Evolutionary conservation across 805 yeast species (phyloP), one percentile per base, ranked within the genome.

Genomic region (Nakazawaea peltata): DNA sequence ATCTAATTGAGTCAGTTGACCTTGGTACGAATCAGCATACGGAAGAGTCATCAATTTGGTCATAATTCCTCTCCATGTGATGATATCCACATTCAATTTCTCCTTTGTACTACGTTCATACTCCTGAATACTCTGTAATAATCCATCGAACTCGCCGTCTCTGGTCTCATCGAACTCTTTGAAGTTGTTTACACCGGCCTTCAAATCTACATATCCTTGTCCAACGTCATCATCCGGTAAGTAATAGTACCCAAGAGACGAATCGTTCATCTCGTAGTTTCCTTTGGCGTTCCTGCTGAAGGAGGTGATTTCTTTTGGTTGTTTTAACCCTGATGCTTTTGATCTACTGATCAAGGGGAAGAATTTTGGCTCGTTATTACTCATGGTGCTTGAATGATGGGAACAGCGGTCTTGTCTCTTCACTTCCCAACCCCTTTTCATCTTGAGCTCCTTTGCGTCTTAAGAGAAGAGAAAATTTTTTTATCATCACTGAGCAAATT

Each of bases 41-140:
- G 90, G 85, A 17, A 84, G 59, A 5, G 79, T 66, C 57, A 92
- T 60, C 25, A 90, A 57, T 39, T 74, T 71, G 22, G 87, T 77
- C 77, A 90, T 74, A 24, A 85, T 57, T 1, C 97, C 97, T 46
- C 97, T 67, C 71, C 84, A 86, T 0, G 95, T 77, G 16, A 92
- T 63, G 21, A 92, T 69, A 46, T 86, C 83, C 2, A 74, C 71
- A 19, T 70, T 69, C 2, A 72, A 49, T 41, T 70, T 75, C 1
- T 64, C 65, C 13, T 49, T 48, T 14, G 57, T 50, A 8, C 48
- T 43, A 39, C 61, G 54, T 54, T 92, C 97, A 46, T 71, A 61
- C 5, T 59, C 45, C 41, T 64, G 59, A 5, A 92, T 49, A 1
- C 83, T 74, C 19, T 51, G 47, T 26, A 92, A 55, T 4, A 82